Evolutionary conservation across 305 asterid species (phyloP), one percentile per base, ranked within the genome.

Genomic region (Petunia hybrid): DNA sequence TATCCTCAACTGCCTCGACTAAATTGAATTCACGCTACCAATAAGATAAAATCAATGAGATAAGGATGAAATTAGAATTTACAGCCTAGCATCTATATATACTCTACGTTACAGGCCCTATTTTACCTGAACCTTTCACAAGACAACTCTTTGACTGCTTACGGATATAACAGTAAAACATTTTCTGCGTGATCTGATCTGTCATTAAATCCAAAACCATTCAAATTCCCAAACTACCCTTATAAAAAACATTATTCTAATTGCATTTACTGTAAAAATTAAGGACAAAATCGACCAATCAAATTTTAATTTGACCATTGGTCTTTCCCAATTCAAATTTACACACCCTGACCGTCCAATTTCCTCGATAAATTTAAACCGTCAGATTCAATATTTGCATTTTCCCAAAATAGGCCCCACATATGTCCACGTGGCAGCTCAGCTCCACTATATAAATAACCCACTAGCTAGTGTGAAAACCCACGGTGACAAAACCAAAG

Each of bases 331-430:
- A 14, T 57, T 5, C 65, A 55, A 56, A 10, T 2, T 22, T 38
- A 51, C 46, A 35, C 40, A 46, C 63, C 75, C 81, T 78, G 81
- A 56, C 81, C 81, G 75, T 78, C 2, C 4, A 53, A 51, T 76
- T 4, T 3, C 56, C 12, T 57, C 56, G 68, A 57, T 1, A 76
- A 56, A 36, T 35, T 63, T 1, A 42, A 35, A 63, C 62, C 76
- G 76, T 45, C 16, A 22, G 76, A 45, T 69, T 69, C 5, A 45
- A 69, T 69, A 22, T 22, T 22, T 22, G 22, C 22, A 22, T 22
- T 22, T 22, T 59, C 13, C 40, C 51, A 65, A 65, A 7, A 8
- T 42, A 31, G 61, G 55, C 46, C 76, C 22, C 31, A 79, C 46
- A 63, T 10, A 1, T 36, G 12, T 14, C 35, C 31, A 78, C 64